These are phyloP conservation scores for Shiraia sp. DNA, from an alignment of 2,329 filamentous ascomycete species.

Conservation along the genomic window DNA sequence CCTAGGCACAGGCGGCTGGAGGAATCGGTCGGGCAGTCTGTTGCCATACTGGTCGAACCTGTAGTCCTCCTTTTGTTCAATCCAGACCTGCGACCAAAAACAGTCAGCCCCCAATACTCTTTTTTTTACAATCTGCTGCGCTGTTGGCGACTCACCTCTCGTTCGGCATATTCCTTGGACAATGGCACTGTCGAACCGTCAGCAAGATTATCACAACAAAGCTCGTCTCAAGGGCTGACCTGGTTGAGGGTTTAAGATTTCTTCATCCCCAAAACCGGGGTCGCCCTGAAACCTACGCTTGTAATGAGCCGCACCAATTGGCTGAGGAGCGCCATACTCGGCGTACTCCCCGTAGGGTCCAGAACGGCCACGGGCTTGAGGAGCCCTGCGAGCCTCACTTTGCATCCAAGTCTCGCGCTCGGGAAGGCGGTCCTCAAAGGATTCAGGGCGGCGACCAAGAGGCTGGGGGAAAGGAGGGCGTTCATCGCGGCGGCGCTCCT, in stretches of 20 bases:
- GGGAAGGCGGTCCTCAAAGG: constrained; percentile 42
- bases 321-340: constrained; percentile 37
- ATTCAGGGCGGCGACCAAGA: constrained; percentile 37
- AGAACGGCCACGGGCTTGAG: constrained; percentile 15
- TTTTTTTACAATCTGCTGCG: background rate
- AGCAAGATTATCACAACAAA: no score
- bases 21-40: constrained; percentile 34
- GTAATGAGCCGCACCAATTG: constrained; percentile 33
- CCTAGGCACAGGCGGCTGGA: constrained; percentile 26
- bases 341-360: constrained; percentile 31
- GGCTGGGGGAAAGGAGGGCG: constrained; percentile 22
- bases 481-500: constrained; percentile 12
- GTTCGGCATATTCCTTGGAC: constrained; percentile 29
- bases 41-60: constrained; percentile 43
- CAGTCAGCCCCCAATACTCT: constrained; percentile 12
- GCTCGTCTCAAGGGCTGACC: no score
- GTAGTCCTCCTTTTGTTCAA: constrained; percentile 43
- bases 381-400: constrained; percentile 21
- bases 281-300: constrained; percentile 41
- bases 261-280: constrained; percentile 42
- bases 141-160: constrained; percentile 34
- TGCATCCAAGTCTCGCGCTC: constrained; percentile 42
- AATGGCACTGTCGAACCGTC: constrained; percentile 27
- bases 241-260: constrained; percentile 43
- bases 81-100: constrained; percentile 32